phyloP scores from a whole-genome alignment of 371 early-diverging fungal genomes.

The Mucor velutinosus region DNA sequence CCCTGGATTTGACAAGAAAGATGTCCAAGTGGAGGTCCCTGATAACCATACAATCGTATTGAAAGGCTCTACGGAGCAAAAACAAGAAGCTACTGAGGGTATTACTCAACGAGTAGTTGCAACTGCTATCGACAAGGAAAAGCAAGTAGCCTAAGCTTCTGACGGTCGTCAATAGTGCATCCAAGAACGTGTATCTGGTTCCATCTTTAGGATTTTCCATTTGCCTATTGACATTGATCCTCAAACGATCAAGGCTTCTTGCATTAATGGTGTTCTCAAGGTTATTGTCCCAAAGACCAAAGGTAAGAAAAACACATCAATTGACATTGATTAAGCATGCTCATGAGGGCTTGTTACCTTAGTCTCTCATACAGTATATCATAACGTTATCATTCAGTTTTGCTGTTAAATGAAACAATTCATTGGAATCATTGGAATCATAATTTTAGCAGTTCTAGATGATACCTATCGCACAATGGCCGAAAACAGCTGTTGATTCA shows the following conservation, averaged over 20 bases:
- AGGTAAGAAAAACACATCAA: not conserved
- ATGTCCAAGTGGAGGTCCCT: conserved; percentile 37
- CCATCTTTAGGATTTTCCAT: conserved; percentile 32
- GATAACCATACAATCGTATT: conserved; percentile 33
- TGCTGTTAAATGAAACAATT: too few relatives aligned
- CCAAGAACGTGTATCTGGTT: conserved; percentile 36
- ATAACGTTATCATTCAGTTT: too few relatives aligned
- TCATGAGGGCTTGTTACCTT: too few relatives aligned
- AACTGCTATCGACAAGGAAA: not conserved
- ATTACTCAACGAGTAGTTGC: not conserved
- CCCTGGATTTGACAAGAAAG: conserved; percentile 42
- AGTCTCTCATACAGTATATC: too few relatives aligned
- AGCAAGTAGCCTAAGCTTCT: not conserved
- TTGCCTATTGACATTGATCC: conserved; percentile 35
- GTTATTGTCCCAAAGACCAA: conserved; percentile 37
- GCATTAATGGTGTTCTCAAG: conserved; percentile 37
- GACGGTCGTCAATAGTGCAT: conserved; percentile 30
- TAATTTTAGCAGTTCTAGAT: too few relatives aligned
- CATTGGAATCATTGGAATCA: too few relatives aligned
- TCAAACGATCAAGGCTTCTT: conserved; percentile 40
- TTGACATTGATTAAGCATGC: conserved; percentile 27
- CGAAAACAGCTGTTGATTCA: too few relatives aligned
- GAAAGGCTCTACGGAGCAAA: conserved; percentile 21
- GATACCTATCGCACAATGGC: too few relatives aligned
- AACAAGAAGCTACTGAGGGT: not conserved